These are phyloP conservation scores for Pichia cactophila DNA, from an alignment of 1,139 yeast genomes.

Conservation along the genomic window DNA sequence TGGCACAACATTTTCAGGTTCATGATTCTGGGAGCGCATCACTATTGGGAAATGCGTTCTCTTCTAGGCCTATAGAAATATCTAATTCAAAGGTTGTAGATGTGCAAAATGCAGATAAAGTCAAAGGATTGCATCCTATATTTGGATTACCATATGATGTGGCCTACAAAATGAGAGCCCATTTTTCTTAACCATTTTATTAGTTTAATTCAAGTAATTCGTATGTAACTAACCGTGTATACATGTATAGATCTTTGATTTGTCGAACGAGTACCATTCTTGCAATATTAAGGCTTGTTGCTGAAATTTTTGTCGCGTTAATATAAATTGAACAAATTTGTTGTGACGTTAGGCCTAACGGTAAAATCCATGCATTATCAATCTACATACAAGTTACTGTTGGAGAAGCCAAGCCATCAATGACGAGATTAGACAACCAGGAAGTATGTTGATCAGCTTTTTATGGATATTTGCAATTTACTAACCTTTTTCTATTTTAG, in stretches of 20 bases:
- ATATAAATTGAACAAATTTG: no score
- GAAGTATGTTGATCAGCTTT: slow-evolving; percentile 14
- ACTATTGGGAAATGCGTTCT: slow-evolving; percentile 26
- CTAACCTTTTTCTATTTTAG: slow-evolving; percentile 18
- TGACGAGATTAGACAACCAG: slow-evolving; percentile 15
- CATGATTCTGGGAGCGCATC: slow-evolving; percentile 12
- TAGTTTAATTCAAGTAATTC: no score
- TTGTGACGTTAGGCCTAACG: no score
- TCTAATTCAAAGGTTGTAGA: slow-evolving; percentile 27
- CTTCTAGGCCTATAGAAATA: slow-evolving; percentile 23
- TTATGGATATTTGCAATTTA: background rate
- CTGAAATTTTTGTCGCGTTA: no score
- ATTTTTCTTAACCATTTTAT: background rate
- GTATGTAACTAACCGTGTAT: no score
- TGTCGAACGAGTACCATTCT: no score
- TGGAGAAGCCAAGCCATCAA: background rate
- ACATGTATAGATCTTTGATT: no score
- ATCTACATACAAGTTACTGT: no score
- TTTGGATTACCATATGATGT: slow-evolving; percentile 37
- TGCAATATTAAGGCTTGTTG: no score
- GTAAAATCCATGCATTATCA: no score
- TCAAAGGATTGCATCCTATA: slow-evolving; percentile 36
- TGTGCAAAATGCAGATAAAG: slow-evolving; percentile 11
- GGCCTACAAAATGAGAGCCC: slow-evolving; percentile 14
- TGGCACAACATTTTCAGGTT: slow-evolving; percentile 49